These are phyloP conservation scores for Athelia psychrophila DNA, from an alignment of 1,284 basidiomycete species.

Conservation along the genomic window DNA sequence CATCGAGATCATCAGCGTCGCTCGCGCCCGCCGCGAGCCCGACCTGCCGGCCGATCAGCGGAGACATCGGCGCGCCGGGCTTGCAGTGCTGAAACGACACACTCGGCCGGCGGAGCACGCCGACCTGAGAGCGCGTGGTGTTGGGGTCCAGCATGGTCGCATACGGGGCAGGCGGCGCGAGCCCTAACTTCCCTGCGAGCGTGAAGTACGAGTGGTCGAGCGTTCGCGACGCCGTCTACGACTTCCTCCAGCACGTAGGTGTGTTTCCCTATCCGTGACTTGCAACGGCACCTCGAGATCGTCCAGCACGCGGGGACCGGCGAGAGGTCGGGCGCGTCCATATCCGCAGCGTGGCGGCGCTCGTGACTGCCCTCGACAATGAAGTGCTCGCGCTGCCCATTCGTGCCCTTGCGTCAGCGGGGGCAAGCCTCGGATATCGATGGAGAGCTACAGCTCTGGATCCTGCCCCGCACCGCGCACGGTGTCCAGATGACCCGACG, in stretches of 20 bases:
- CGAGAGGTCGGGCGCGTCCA: slow-evolving; percentile 17
- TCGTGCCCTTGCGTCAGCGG: slow-evolving; percentile 73
- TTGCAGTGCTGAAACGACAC: slow-evolving; percentile 77
- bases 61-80: slow-evolving; percentile 66
- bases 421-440: slow-evolving; percentile 76
- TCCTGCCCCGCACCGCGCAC: slow-evolving; percentile 46
- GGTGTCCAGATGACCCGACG: slow-evolving; percentile 34
- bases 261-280: slow-evolving; percentile 61
- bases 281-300: slow-evolving; percentile 67
- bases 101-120: slow-evolving; percentile 68
- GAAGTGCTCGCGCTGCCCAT: slow-evolving; percentile 63
- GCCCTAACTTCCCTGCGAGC: not conserved
- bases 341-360: slow-evolving; percentile 19
- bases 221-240: slow-evolving; percentile 73
- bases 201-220: slow-evolving; percentile 23
- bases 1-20: slow-evolving; percentile 56
- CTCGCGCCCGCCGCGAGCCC: slow-evolving; percentile 48
- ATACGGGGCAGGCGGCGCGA: slow-evolving; percentile 23
- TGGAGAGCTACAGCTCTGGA: slow-evolving; percentile 57
- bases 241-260: slow-evolving; percentile 72
- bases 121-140: slow-evolving; percentile 70
- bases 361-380: slow-evolving; percentile 64
- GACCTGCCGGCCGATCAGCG: slow-evolving; percentile 71
- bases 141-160: slow-evolving; percentile 21
- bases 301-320: slow-evolving; percentile 37